Evolutionary conservation across 1,284 basidiomycete genomes (phyloP).

Genomic region (Heterobasidion occidentale): DNA sequence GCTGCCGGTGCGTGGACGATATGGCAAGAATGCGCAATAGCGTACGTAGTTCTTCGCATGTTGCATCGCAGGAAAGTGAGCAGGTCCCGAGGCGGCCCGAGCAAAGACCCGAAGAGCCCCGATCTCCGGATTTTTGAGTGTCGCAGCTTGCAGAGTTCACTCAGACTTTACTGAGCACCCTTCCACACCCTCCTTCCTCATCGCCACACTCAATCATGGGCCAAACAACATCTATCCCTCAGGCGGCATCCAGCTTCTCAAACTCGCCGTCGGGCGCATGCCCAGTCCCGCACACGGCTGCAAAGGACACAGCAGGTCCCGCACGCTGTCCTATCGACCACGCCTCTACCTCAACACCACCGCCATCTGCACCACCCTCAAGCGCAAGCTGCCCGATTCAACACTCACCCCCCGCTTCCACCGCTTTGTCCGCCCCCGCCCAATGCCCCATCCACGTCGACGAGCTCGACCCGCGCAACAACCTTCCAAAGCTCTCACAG

Average conservation of each 20-base stretch:
- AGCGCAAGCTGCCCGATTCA: conserved; percentile 39
- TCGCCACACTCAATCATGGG: background rate
- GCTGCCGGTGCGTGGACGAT: too few species aligned
- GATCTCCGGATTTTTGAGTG: too few species aligned
- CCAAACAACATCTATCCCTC: background rate
- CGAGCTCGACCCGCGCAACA: conserved; percentile 74
- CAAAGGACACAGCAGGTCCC: conserved; percentile 11
- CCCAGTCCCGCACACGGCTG: conserved; percentile 29
- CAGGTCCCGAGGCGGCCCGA: too few species aligned
- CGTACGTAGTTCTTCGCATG: too few species aligned
- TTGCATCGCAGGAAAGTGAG: too few species aligned
- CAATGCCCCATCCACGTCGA: conserved; percentile 32
- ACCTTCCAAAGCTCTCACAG: conserved; percentile 83
- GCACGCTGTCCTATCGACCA: conserved; percentile 42
- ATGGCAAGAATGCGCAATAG: too few species aligned
- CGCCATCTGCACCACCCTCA: conserved; percentile 4
- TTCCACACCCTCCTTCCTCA: background rate
- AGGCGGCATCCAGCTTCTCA: conserved; percentile 3
- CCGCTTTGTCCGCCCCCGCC: conserved; percentile 13
- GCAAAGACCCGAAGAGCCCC: too few species aligned
- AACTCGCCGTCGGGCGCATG: conserved; percentile 24
- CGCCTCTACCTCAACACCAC: conserved; percentile 10
- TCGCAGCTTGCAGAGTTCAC: too few species aligned
- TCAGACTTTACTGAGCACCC: too few species aligned
- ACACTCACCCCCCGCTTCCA: conserved; percentile 17